Conservation (phyloP, 257 asterid genomes). For the Parsonsia alboflavescens region DNA sequence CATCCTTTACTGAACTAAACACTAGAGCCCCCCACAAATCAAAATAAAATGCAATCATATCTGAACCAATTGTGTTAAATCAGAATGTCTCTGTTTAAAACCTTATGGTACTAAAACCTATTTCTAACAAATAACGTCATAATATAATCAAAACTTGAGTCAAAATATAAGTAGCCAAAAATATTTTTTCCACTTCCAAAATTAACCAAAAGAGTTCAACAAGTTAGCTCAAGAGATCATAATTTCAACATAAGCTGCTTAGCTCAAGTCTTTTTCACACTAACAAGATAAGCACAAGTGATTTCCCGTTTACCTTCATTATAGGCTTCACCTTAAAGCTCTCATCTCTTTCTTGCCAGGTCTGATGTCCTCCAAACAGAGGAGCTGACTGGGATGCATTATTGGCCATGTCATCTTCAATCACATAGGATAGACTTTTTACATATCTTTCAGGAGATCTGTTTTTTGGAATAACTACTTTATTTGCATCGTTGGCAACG, state of each 20-base stretch:
- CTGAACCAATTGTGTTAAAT: not conserved
- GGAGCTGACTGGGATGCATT: conserved; percentile 64
- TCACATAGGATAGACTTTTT: conserved; percentile 54
- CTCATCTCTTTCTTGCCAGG: conserved; percentile 78
- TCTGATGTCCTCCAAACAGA: conserved; percentile 83
- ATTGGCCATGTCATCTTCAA: conserved; percentile 43
- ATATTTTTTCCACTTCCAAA: not conserved
- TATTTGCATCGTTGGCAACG: conserved; percentile 52
- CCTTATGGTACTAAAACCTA: not conserved
- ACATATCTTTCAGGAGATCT: conserved; percentile 49
- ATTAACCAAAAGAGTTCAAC: not conserved
- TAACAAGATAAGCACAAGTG: not conserved
- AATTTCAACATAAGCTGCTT: not conserved
- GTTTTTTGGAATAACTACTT: conserved; percentile 54
- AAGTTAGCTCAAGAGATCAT: not conserved
- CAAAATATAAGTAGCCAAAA: not conserved
- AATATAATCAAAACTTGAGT: not conserved
- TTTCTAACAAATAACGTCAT: not conserved
- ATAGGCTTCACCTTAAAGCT: conserved; percentile 71
- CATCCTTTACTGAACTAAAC: not conserved
- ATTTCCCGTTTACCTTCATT: conserved; percentile 54
- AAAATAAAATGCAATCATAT: not conserved
- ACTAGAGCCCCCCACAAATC: not conserved
- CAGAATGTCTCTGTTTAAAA: not conserved
- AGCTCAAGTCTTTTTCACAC: not conserved